Percentiles rank a stretch among this genome's conserved stretches.
phyloP scores from a whole-genome alignment of 2,329 filamentous ascomycete species.

The Elsinoe australis region DNA sequence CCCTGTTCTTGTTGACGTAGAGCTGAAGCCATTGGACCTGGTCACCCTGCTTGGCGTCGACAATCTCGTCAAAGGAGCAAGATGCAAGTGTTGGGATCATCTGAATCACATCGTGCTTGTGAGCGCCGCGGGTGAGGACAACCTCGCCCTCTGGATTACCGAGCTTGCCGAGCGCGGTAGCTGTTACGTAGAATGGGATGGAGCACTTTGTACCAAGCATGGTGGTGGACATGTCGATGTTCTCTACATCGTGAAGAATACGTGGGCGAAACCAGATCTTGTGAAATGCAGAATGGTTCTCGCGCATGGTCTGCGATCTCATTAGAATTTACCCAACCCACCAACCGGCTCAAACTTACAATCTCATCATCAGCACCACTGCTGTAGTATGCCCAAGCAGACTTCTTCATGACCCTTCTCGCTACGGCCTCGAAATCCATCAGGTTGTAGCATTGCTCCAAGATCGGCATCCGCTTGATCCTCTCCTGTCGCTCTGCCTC shows the following conservation, averaged over 20 bases:
- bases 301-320: constrained; percentile 67
- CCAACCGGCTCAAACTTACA: constrained; percentile 40
- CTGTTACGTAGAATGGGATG: constrained; percentile 93
- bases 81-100: constrained; percentile 98
- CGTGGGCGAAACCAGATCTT: constrained; percentile 94
- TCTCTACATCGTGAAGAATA: constrained; percentile 80
- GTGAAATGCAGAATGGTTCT: constrained; percentile 94
- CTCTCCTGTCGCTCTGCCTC: constrained; percentile 64
- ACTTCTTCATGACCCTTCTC: constrained; percentile 84
- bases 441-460: constrained; percentile 87
- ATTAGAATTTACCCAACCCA: constrained; percentile 19
- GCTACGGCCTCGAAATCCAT: constrained; percentile 96
- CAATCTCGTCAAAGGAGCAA: constrained; percentile 94
- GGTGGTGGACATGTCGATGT: constrained; percentile 77
- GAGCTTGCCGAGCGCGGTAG: constrained; percentile 90
- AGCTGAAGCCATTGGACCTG: constrained; percentile 96
- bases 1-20: constrained; percentile 92
- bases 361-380: constrained; percentile 87
- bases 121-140: constrained; percentile 73
- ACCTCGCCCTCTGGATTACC: constrained; percentile 93
- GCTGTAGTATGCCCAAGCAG: constrained; percentile 96
- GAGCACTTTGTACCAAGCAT: constrained; percentile 84
- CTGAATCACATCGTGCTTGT: constrained; percentile 83
- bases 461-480: constrained; percentile 62
- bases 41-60: constrained; percentile 69